Conservation (phyloP, 352 stramenopile genomes). For the Thraustotheca clavata region DNA sequence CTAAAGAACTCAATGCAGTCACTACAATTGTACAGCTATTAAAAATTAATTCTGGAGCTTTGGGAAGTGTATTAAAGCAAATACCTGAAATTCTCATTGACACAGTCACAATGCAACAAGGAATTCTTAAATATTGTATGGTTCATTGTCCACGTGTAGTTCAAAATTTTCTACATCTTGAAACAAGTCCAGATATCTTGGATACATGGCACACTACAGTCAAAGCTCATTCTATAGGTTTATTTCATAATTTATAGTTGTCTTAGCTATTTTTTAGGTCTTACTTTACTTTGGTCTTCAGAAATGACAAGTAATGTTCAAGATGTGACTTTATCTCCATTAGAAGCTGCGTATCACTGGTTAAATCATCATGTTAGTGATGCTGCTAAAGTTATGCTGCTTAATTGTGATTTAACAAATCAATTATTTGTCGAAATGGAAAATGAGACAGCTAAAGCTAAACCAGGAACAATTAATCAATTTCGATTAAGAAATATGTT, state of each 20-base stretch:
- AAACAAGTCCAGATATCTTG: constrained; percentile 33
- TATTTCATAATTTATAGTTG: not conserved
- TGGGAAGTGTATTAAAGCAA: constrained; percentile 34
- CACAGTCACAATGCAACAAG: constrained; percentile 46
- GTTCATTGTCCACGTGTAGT: constrained; percentile 52
- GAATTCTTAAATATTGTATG: constrained; percentile 63
- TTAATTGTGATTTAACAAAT: constrained; percentile 46
- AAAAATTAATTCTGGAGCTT: constrained; percentile 37
- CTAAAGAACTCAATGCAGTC: constrained; percentile 25
- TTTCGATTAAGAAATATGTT: constrained; percentile 43
- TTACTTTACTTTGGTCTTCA: constrained; percentile 50
- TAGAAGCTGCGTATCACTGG: constrained; percentile 34
- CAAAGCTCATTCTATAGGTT: constrained; percentile 31
- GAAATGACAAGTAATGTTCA: constrained; percentile 10
- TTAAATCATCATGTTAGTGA: constrained; percentile 46
- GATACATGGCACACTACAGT: constrained; percentile 44
- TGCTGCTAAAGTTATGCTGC: constrained; percentile 40
- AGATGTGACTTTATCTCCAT: not conserved
- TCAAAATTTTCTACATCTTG: constrained; percentile 57
- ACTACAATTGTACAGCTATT: constrained; percentile 41
- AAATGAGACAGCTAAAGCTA: constrained; percentile 33
- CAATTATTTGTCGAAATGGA: constrained; percentile 61
- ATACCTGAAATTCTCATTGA: constrained; percentile 49
- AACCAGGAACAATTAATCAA: constrained; percentile 13
- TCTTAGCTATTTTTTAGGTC: constrained; percentile 15